Evolutionary conservation across 78 protist species (phyloP).

Genomic region (Planoprotostelium fungivorum): DNA sequence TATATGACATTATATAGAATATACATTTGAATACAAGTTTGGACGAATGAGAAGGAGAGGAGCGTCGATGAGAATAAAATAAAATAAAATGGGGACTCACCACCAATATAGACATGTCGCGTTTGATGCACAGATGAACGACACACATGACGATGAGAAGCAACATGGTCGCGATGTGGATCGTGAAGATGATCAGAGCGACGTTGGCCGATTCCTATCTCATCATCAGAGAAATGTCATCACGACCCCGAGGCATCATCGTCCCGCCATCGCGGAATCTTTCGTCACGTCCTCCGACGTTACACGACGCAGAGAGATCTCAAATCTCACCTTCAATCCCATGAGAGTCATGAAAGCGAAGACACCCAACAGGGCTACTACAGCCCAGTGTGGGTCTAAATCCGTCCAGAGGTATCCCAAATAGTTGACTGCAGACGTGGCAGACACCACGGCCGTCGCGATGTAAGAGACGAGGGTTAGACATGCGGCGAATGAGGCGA

Average conservation of each 20-base stretch:
- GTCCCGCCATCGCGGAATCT: no score
- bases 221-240: no score
- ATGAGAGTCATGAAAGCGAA: constrained; percentile 54
- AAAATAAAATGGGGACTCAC: not conserved
- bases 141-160: constrained; percentile 44
- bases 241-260: no score
- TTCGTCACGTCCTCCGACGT: no score
- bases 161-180: constrained; percentile 59
- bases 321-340: constrained; percentile 28
- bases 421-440: constrained; percentile 44
- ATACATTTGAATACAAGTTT: not conserved
- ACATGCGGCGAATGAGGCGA: constrained; percentile 77
- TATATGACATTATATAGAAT: no score
- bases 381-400: constrained; percentile 21
- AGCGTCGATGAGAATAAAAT: no score
- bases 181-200: constrained; percentile 57
- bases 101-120: constrained; percentile 2
- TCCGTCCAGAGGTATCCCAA: constrained; percentile 13
- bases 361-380: constrained; percentile 36
- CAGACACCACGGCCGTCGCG: constrained; percentile 78
- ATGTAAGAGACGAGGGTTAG: constrained; percentile 78
- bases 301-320: no score
- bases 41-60: no score
- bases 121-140: not conserved
- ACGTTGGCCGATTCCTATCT: constrained; percentile 65